A percentile compares a stretch with the other conserved stretches of the same genome.
Conservation (phyloP, 2,329 filamentous ascomycete genomes). For the Fusarium phyllophilum region DNA sequence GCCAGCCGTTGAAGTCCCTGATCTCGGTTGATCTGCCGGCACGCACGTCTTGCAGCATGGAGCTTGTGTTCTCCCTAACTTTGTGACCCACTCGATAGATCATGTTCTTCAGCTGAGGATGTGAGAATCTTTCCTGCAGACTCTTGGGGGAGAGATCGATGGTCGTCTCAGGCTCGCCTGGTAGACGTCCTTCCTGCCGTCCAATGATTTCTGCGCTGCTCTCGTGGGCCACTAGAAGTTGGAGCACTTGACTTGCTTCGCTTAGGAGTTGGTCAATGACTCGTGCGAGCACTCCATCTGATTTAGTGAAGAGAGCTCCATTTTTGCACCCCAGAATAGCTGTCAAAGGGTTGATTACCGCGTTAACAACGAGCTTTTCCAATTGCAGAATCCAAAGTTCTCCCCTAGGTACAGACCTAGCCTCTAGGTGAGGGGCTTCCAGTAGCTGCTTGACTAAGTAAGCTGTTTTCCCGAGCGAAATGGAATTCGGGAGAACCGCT, state of each 20-base stretch:
- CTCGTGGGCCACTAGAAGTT: slow-evolving; percentile 71
- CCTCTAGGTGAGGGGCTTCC: slow-evolving; percentile 56
- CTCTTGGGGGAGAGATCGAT: slow-evolving; percentile 27
- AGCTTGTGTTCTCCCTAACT: slow-evolving; percentile 66
- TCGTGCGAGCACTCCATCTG: slow-evolving; percentile 58
- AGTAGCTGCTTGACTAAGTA: slow-evolving; percentile 58
- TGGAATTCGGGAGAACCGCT: slow-evolving; percentile 51
- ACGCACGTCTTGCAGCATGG: slow-evolving; percentile 69
- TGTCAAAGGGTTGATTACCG: slow-evolving; percentile 86
- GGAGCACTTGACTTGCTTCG: slow-evolving; percentile 81
- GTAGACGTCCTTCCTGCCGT: neutral
- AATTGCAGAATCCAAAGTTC: slow-evolving; percentile 74
- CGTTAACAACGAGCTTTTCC: slow-evolving; percentile 86
- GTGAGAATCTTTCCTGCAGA: slow-evolving; percentile 56
- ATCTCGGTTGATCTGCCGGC: slow-evolving; percentile 65
- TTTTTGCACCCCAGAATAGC: slow-evolving; percentile 81
- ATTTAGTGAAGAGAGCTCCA: slow-evolving; percentile 75
- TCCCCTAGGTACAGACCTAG: slow-evolving; percentile 50
- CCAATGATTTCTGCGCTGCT: slow-evolving; percentile 53
- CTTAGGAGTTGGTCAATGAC: slow-evolving; percentile 75
- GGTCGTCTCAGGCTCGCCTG: neutral
- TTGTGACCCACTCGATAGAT: slow-evolving; percentile 59
- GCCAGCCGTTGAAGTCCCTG: slow-evolving; percentile 68
- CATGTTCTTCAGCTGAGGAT: slow-evolving; percentile 54
- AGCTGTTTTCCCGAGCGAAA: slow-evolving; percentile 22